Evolutionary conservation across 2,329 filamentous ascomycete genomes (phyloP).

Genomic region (Thelonectria olida): DNA sequence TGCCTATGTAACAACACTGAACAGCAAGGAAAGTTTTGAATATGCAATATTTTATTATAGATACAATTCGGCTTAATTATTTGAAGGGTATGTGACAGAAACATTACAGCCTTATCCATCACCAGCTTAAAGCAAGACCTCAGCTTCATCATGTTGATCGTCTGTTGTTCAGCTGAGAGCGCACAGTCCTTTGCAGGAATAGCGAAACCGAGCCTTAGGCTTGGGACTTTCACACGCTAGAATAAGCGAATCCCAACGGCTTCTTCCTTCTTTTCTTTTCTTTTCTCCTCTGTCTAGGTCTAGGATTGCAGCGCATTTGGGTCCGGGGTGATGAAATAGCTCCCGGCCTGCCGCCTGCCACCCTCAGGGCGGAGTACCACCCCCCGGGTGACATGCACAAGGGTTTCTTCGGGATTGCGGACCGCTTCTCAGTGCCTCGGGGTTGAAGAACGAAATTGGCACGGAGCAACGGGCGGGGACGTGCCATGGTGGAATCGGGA

Average conservation of each 20-base stretch:
- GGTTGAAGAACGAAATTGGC: constrained; percentile 33
- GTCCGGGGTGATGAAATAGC: not conserved
- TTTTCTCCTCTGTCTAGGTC: not conserved
- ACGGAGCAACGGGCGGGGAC: constrained; percentile 23
- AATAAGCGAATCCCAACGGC: not conserved
- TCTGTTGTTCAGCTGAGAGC: not conserved
- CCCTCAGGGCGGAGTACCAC: not conserved
- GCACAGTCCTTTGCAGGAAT: constrained; percentile 14
- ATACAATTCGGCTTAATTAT: not conserved
- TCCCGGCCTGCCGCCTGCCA: not conserved
- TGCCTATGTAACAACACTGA: constrained; percentile 1
- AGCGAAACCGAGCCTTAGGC: constrained; percentile 8
- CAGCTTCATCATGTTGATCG: too few species aligned
- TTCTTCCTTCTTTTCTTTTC: not conserved
- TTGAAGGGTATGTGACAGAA: too few species aligned
- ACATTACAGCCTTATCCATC: not conserved
- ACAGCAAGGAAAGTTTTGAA: not conserved
- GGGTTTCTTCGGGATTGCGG: constrained; percentile 28
- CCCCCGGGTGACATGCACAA: not conserved
- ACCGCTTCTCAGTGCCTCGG: constrained; percentile 24
- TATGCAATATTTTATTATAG: not conserved
- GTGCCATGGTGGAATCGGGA: constrained; percentile 15
- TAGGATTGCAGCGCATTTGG: constrained; percentile 5
- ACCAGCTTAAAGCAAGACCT: too few species aligned
- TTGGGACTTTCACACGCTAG: not conserved